Percentiles rank a stretch among this genome's conserved stretches.
These are phyloP conservation scores for Cladorrhinum sp. DNA, from an alignment of 2,329 filamentous ascomycete species.

Conservation along the genomic window DNA sequence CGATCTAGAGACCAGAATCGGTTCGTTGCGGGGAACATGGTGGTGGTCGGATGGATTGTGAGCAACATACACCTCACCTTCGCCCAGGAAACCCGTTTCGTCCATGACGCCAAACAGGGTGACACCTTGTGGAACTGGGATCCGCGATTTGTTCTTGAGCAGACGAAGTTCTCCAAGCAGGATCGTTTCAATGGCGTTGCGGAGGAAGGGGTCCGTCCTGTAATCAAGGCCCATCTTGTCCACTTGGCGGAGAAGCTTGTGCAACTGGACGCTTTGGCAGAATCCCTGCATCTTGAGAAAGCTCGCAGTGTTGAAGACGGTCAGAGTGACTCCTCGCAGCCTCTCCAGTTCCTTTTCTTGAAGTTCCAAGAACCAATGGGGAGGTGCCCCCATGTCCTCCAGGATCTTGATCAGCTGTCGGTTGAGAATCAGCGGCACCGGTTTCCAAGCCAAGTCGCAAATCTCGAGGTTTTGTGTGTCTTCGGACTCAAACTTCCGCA, in stretches of 20 bases:
- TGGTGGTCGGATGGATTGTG: slow-evolving; percentile 22
- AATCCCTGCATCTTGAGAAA: slow-evolving; percentile 64
- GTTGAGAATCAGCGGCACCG: slow-evolving; percentile 70
- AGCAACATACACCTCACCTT: slow-evolving; percentile 66
- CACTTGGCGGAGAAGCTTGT: slow-evolving; percentile 60
- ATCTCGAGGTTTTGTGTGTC: slow-evolving; percentile 62
- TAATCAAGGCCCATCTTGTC: slow-evolving; percentile 61
- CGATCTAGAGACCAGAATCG: slow-evolving; percentile 68
- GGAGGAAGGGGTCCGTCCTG: slow-evolving; percentile 64
- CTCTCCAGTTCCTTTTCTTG: slow-evolving; percentile 61
- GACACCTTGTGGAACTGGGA: slow-evolving; percentile 66
- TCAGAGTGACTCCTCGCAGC: slow-evolving; percentile 57
- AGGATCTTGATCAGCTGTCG: slow-evolving; percentile 81
- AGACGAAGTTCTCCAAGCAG: slow-evolving; percentile 68
- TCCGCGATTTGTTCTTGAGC: slow-evolving; percentile 75
- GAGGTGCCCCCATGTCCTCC: slow-evolving; percentile 67
- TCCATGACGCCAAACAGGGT: slow-evolving; percentile 83
- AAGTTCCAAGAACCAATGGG: slow-evolving; percentile 58
- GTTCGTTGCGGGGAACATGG: slow-evolving; percentile 34
- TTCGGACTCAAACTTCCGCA: slow-evolving; percentile 70
- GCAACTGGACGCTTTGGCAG: slow-evolving; percentile 58
- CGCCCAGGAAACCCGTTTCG: slow-evolving; percentile 65
- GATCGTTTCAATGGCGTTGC: slow-evolving; percentile 65
- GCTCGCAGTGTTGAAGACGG: slow-evolving; percentile 57
- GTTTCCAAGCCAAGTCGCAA: slow-evolving; percentile 65